These are phyloP conservation scores for Stephanodiscus triporus DNA, from an alignment of 108 stramenopile genomes.

Conservation along the genomic window DNA sequence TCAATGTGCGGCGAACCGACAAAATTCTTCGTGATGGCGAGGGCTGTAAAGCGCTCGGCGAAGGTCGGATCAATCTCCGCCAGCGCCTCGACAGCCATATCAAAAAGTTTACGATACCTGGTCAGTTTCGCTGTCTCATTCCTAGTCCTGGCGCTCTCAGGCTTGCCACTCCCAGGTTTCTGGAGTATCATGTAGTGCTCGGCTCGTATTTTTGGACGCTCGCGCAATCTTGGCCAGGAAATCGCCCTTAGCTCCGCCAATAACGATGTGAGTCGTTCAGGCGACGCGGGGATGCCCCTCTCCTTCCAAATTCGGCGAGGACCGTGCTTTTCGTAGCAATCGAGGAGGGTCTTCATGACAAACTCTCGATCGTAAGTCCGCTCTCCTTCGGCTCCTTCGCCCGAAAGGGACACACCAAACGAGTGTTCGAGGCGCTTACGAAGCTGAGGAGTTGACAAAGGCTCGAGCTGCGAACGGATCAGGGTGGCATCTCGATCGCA, in stretches of 20 bases:
- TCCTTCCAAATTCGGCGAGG: slow-evolving; percentile 29
- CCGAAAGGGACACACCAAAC: slow-evolving; percentile 47
- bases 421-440: slow-evolving; percentile 52
- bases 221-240: slow-evolving; percentile 44
- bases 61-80: slow-evolving; percentile 55
- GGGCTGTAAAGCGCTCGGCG: slow-evolving; percentile 56
- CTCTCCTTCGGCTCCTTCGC: slow-evolving; percentile 24
- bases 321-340: slow-evolving; percentile 48
- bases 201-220: slow-evolving; percentile 62
- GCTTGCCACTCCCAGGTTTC: slow-evolving; percentile 28
- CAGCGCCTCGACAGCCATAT: slow-evolving; percentile 53
- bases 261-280: slow-evolving; percentile 27
- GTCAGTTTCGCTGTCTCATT: slow-evolving; percentile 55
- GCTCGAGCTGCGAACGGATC: slow-evolving; percentile 68
- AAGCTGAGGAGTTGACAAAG: slow-evolving; percentile 55
- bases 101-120: slow-evolving; percentile 55
- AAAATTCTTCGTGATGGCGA: slow-evolving; percentile 72
- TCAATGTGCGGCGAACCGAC: slow-evolving; percentile 74
- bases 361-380: slow-evolving; percentile 41
- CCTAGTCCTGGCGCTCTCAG: slow-evolving; percentile 38
- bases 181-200: slow-evolving; percentile 69
- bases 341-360: slow-evolving; percentile 54
- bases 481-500: slow-evolving; percentile 65
- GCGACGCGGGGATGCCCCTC: slow-evolving; percentile 24
- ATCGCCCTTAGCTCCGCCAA: slow-evolving; percentile 40